These are phyloP conservation scores for Lathyrus oleraceus DNA, from an alignment of 306 rosid species.

Conservation along the genomic window DNA sequence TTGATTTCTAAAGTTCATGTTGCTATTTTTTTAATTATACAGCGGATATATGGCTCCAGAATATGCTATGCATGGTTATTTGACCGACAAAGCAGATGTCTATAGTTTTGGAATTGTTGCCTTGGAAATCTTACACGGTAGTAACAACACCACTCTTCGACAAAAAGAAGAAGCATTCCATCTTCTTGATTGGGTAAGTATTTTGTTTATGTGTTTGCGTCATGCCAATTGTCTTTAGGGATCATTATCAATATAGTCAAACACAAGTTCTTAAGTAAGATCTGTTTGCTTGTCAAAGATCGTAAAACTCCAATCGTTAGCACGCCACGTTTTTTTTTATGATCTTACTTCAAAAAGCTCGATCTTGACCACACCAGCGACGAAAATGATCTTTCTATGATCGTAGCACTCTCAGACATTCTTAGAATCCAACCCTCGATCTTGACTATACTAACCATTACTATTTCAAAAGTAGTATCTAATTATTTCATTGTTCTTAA, in stretches of 20 bases:
- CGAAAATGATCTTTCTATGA: too few relatives aligned
- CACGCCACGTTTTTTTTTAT: too few relatives aligned
- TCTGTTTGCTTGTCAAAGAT: too few relatives aligned
- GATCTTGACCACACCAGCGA: too few relatives aligned
- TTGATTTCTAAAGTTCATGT: not conserved
- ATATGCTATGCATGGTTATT: constrained; percentile 8
- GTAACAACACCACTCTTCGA: constrained; percentile 44
- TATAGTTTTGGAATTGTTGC: constrained; percentile 14
- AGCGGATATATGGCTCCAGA: constrained; percentile 34
- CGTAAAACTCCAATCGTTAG: too few relatives aligned
- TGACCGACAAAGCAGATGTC: constrained; percentile 9
- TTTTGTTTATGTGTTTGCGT: not conserved
- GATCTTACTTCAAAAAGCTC: too few relatives aligned
- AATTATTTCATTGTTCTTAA: too few relatives aligned
- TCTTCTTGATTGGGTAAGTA: constrained; percentile 47
- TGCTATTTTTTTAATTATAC: constrained; percentile 4
- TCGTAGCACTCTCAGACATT: too few relatives aligned
- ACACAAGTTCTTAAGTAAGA: too few relatives aligned
- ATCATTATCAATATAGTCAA: not conserved
- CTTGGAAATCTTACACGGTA: constrained; percentile 50
- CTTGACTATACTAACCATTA: too few relatives aligned
- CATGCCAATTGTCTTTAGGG: not conserved
- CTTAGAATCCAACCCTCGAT: too few relatives aligned
- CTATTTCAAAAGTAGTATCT: too few relatives aligned
- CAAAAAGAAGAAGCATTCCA: constrained; percentile 31